Evolutionary conservation across 768 basidiomycete species (phyloP), one percentile per base, ranked within the genome.

Genomic region (Phlebiopsis gigantea): DNA sequence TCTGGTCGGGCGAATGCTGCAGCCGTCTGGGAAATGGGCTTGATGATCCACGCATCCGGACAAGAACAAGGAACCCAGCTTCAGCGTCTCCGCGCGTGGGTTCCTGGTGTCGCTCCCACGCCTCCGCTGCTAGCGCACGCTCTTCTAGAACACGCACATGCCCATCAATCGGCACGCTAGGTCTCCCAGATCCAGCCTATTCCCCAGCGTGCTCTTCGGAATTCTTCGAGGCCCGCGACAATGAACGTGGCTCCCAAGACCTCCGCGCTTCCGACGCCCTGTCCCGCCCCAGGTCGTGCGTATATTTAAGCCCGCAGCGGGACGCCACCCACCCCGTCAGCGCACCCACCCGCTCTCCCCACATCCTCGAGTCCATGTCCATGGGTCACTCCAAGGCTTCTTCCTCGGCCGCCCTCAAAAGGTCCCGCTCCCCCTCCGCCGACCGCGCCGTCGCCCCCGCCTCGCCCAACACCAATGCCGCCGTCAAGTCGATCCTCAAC

Each of bases 401-500:
- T 19, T 14, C 22, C 24, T 12, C 46, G 4, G 50, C 50, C n/a
- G 3, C 34, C 31, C 31, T 10, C 31, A 30, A 22, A 2, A 41
- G 19, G 30, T 9, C 50, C 9, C 50, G 50, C 50, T 41, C 50
- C 19, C 14, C 50, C 15, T 51, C 50, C 19, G 31, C 64, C 46
- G 65, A 63, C 24, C 42, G 59, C 30, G 56, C 62, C 57, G 56
- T 56, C 60, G 54, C 45, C 52, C 58, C 39, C 55, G 55, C 26
- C 52, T 57, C 65, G 21, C 56, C 60, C 43, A 42, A 65, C 61
- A 69, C 70, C 57, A 60, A 70, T 48, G 83, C 85, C 57, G 84
- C 85, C 59, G 79, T 87, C 68, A 76, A 82, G 65, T 80, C 81
- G 47, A 83, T 89, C 59, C 79, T 87, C 60, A 81, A 77, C 59